phyloP scores from a whole-genome alignment of 805 yeast species.

The Saturnispora quitensis region DNA sequence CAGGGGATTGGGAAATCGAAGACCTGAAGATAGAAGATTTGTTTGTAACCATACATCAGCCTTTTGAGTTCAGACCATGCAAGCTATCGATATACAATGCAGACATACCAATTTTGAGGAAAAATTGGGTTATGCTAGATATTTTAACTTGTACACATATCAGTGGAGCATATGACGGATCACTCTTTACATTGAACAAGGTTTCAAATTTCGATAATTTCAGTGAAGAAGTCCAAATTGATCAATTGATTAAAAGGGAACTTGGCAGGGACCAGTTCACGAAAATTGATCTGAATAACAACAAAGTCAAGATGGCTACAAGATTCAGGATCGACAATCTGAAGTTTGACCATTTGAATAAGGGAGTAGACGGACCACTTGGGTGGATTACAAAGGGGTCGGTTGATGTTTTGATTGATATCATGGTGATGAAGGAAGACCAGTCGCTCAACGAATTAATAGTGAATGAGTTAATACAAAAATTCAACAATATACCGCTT shows the following conservation, averaged over 20 bases:
- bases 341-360: slow-evolving; percentile 79
- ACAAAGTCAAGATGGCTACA: slow-evolving; percentile 41
- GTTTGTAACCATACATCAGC: slow-evolving; percentile 73
- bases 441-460: slow-evolving; percentile 33
- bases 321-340: slow-evolving; percentile 79
- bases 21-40: slow-evolving; percentile 78
- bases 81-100: slow-evolving; percentile 83
- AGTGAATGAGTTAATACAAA: slow-evolving; percentile 24
- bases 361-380: slow-evolving; percentile 88
- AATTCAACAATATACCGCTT: slow-evolving; percentile 1
- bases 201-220: slow-evolving; percentile 52
- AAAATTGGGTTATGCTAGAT: slow-evolving; percentile 92
- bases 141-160: slow-evolving; percentile 72
- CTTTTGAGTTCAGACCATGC: slow-evolving; percentile 72
- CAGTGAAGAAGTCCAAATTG: slow-evolving; percentile 23
- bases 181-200: slow-evolving; percentile 85
- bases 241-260: slow-evolving; percentile 17
- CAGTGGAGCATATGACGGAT: slow-evolving; percentile 88
- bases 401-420: slow-evolving; percentile 90
- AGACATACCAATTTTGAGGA: slow-evolving; percentile 68
- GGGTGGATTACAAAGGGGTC: slow-evolving; percentile 94
- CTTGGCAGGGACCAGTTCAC: slow-evolving; percentile 14
- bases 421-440: slow-evolving; percentile 56
- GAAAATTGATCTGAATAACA: slow-evolving; percentile 11
- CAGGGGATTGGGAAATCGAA: slow-evolving; percentile 92